Evolutionary conservation across 345 rosid species (phyloP), one percentile per base, ranked within the genome.

Genomic region (Eucalyptus cloeziana): DNA sequence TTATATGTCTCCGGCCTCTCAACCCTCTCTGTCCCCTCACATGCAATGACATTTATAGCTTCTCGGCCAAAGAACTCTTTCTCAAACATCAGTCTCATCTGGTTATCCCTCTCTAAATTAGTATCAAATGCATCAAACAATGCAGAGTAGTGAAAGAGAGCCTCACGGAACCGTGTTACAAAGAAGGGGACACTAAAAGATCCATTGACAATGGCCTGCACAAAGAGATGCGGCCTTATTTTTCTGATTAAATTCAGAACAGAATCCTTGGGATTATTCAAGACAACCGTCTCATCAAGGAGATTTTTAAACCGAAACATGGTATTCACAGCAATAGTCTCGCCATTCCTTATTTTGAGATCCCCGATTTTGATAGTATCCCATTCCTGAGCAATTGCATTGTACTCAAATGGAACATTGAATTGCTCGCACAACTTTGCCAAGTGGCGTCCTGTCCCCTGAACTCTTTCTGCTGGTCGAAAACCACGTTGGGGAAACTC

Each of bases 1-100:
- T 96, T 97, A 91, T 95, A 96, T 4, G 94, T 94, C 94, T 97
- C 99, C 1, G 99, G 97, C 92, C 99, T 94, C 92, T 95, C 98
- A 4, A 95, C 93, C 91, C 99, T 95, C 91, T 94, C 98, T 17
- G 86, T 56, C 13, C 97, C 98, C 92, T 97, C 99, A 51, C 97
- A 95, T 40, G 99, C 96, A 60, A 97, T 92, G 9, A 93, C 95
- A 69, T 94, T 96, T 88, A 94, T 91, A 10, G 91, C 93, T 86
- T 93, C 98, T 83, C 94, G 92, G 13, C 99, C 96, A 49, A 90
- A 93, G 79, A 94, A 90, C 93, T 95, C 98, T 71, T 91, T 91
- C 93, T 95, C 98, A 50, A 88, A 89, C 96, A 92, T 94, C 94
- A 95, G 79, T 91, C 99, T 95, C 93, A 80, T 92, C 40, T 80